phyloP scores from a whole-genome alignment of 306 rosid species.

The Lathyrus sativus region DNA sequence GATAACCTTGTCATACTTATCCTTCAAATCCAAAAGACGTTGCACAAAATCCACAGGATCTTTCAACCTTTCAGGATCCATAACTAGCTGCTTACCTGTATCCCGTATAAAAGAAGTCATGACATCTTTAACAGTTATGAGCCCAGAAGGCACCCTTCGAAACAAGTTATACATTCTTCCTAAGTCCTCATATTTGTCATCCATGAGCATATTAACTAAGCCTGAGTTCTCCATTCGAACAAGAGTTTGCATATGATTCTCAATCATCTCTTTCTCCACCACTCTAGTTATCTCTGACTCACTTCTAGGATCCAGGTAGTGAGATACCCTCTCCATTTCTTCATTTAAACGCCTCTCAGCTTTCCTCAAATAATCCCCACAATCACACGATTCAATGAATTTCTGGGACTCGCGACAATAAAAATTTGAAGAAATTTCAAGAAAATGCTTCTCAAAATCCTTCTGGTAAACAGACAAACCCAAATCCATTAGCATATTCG shows the following conservation, averaged over 20 bases:
- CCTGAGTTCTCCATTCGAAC: conserved; percentile 65
- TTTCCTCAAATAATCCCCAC: conserved; percentile 57
- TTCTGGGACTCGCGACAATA: conserved; percentile 55
- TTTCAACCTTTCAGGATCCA: conserved; percentile 55
- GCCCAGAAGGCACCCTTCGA: conserved; percentile 53
- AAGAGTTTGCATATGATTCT: conserved; percentile 50
- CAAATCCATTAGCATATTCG: conserved; percentile 59
- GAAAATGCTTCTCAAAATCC: conserved; percentile 57
- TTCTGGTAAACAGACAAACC: conserved; percentile 52
- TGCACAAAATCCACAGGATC: conserved; percentile 65
- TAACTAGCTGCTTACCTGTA: conserved; percentile 55
- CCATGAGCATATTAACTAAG: conserved; percentile 52
- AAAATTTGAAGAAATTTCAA: conserved; percentile 52
- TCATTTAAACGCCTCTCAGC: conserved; percentile 59
- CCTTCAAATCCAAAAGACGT: conserved; percentile 55
- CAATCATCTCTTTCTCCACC: conserved; percentile 60
- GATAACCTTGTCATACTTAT: conserved; percentile 55
- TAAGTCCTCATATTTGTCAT: conserved; percentile 60
- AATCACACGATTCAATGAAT: conserved; percentile 57
- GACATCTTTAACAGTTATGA: conserved; percentile 50
- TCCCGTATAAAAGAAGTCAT: conserved; percentile 53
- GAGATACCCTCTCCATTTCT: conserved; percentile 58
- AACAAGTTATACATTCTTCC: conserved; percentile 55
- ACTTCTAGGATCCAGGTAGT: conserved; percentile 55
- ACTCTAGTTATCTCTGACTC: conserved; percentile 50